Evolutionary conservation across 768 basidiomycete species (phyloP), one percentile per base, ranked within the genome.

Genomic region (Lentinula sp.): DNA sequence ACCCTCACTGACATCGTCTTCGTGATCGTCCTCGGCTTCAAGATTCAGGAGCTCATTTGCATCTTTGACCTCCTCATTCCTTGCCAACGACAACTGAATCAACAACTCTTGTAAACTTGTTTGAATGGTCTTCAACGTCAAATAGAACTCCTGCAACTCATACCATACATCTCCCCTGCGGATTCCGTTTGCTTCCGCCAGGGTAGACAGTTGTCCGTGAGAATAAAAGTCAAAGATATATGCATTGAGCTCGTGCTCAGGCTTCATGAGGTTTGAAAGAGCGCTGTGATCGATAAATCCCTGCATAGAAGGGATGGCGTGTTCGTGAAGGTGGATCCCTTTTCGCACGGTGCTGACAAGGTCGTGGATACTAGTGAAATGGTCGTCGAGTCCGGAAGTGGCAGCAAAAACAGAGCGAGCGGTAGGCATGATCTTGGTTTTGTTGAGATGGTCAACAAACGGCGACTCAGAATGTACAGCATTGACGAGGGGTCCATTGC

Each of bases 191-290:
- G 84, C 83, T 0, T 63, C 63, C 10, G 73, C 74, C 37, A 88
- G 68, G 1, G 82, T 73, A 2, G 70, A 66, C 6, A 74, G 71
- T 66, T 86, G 85, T 0, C 88, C 89, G 61, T 90, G 89, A 0
- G 68, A 78, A 67, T 81, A 88, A 70, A 88, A 91, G 66, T 91
- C 89, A 49, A 82, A 72, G 15, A 89, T 69, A 65, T 88, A 88
- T 0, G 85, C 87, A 62, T 89, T 89, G 49, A 88, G 74, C 52
- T 70, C 65, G 52, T 68, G 65, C 11, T 66, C 58, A 2, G 64
- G 66, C 11, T 51, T 57, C 11, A 59, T 45, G 2, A 42, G 43
- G 9, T 49, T 60, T 21, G 39, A 63, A 32, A 39, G 67, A 50
- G 67, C 75, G 16, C 50, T 51, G 50, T 51, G 34, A 69, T 71